Evolutionary conservation across 306 rosid genomes (phyloP).

Genomic region (Canavalia ensiformis): DNA sequence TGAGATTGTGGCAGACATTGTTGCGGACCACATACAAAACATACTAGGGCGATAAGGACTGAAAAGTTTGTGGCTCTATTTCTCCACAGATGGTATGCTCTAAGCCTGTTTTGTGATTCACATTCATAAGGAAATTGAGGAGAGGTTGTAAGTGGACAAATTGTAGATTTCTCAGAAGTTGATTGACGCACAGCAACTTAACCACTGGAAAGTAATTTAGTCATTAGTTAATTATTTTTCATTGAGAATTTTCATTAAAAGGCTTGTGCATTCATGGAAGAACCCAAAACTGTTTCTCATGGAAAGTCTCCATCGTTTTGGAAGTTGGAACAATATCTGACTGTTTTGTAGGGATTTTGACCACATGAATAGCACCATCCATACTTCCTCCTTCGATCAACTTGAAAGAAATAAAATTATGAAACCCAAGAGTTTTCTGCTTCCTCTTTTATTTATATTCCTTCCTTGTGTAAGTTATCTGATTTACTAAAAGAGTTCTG

Average conservation of each 20-base stretch:
- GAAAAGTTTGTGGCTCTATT: conserved; percentile 27
- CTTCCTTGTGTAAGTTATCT: conserved; percentile 1
- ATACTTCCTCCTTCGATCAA: conserved; percentile 2
- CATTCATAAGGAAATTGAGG: conserved; percentile 40
- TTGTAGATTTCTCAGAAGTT: conserved; percentile 29
- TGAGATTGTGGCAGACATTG: conserved; percentile 68
- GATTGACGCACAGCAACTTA: conserved; percentile 24
- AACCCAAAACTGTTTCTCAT: conserved; percentile 27
- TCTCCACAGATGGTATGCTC: not conserved
- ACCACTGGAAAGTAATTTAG: conserved; percentile 15
- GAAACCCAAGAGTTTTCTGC: too few relatives aligned
- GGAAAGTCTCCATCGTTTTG: conserved; percentile 24
- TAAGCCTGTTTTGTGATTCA: conserved; percentile 18
- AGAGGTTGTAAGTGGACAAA: conserved; percentile 35
- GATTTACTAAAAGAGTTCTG: not conserved
- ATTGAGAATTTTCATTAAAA: conserved; percentile 5
- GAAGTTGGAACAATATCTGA: conserved; percentile 34
- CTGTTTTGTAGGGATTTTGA: conserved; percentile 35
- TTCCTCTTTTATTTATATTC: not conserved
- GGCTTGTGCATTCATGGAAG: conserved; percentile 7
- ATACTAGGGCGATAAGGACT: conserved; percentile 46
- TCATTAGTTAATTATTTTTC: conserved; percentile 8
- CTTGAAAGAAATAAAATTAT: not conserved
- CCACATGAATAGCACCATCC: not conserved
- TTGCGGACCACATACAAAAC: conserved; percentile 54